These are phyloP conservation scores for Chrysosporium keratinophilum DNA, from an alignment of 2,329 filamentous ascomycete genomes.

Conservation along the genomic window DNA sequence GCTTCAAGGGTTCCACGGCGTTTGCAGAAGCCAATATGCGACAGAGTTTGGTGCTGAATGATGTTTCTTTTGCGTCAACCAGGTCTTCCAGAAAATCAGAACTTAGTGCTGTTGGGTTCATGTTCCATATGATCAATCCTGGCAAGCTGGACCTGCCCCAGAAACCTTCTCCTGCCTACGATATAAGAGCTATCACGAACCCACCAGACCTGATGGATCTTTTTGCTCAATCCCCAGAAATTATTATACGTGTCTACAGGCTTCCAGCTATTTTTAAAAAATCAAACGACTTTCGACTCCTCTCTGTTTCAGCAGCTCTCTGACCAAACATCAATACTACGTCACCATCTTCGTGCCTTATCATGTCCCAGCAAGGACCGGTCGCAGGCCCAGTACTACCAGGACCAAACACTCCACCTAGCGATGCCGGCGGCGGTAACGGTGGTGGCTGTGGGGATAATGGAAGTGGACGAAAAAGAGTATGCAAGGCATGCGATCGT, in stretches of 20 bases:
- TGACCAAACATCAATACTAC: too few relatives aligned
- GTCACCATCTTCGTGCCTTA: too few relatives aligned
- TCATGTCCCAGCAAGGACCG: too few relatives aligned
- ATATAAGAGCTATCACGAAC: conserved; percentile 2
- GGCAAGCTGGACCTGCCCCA: background rate
- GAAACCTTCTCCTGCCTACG: background rate
- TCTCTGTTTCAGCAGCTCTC: too few relatives aligned
- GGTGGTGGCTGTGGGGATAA: conserved; percentile 20
- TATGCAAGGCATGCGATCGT: conserved; percentile 57
- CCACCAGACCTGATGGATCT: background rate
- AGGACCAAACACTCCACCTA: background rate
- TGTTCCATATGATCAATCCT: background rate
- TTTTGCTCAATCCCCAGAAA: background rate
- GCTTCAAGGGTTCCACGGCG: conserved; percentile 3
- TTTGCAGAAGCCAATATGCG: background rate
- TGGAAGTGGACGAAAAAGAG: conserved; percentile 39
- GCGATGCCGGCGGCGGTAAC: background rate
- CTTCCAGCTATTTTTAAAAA: too few relatives aligned
- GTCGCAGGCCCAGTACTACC: background rate
- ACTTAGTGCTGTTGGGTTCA: background rate
- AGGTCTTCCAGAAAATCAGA: background rate
- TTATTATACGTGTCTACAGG: background rate
- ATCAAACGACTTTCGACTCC: too few relatives aligned
- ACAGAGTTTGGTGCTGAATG: background rate
- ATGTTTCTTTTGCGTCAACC: background rate